phyloP scores from a whole-genome alignment of 192 early-diverging fungal genomes.

The Allomyces arbusculus region DNA sequence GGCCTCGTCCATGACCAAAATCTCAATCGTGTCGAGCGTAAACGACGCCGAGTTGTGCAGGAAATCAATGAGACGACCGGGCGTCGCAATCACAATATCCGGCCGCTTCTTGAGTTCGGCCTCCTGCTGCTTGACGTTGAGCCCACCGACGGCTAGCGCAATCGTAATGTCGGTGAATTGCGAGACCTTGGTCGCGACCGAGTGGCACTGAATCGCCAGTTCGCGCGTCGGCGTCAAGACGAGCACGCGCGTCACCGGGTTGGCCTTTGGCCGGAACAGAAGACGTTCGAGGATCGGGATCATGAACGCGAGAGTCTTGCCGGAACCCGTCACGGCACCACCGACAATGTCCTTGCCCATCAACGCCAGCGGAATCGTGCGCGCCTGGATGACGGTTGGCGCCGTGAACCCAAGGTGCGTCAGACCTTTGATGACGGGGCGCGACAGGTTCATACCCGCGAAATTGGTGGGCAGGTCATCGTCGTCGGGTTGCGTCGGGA shows the following conservation, averaged over 20 bases:
- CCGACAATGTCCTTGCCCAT: constrained; percentile 96
- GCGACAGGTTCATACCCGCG: constrained; percentile 74
- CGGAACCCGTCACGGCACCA: constrained; percentile 92
- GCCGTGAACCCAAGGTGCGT: constrained; percentile 70
- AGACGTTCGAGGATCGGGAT: constrained; percentile 90
- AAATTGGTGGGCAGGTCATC: constrained; percentile 53
- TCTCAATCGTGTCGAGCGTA: constrained; percentile 70
- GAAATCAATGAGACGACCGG: constrained; percentile 95
- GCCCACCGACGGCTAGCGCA: constrained; percentile 77
- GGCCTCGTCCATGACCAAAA: constrained; percentile 97
- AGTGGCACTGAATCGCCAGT: constrained; percentile 90
- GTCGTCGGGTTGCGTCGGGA: constrained; percentile 15
- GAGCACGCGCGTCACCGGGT: constrained; percentile 60
- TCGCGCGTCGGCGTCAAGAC: constrained; percentile 94
- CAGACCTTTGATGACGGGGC: constrained; percentile 83
- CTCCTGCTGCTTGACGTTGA: constrained; percentile 71
- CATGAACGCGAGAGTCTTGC: constrained; percentile 93
- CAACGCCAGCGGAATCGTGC: constrained; percentile 79
- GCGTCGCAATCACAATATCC: constrained; percentile 91
- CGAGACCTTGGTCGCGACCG: constrained; percentile 64
- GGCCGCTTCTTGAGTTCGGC: constrained; percentile 63
- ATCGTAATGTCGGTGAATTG: constrained; percentile 72
- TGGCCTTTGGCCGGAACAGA: constrained; percentile 65
- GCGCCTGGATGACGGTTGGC: constrained; percentile 84
- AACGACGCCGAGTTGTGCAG: constrained; percentile 81